These are phyloP conservation scores for Lentinus tigrinus DNA, from an alignment of 768 basidiomycete species.

Conservation along the genomic window DNA sequence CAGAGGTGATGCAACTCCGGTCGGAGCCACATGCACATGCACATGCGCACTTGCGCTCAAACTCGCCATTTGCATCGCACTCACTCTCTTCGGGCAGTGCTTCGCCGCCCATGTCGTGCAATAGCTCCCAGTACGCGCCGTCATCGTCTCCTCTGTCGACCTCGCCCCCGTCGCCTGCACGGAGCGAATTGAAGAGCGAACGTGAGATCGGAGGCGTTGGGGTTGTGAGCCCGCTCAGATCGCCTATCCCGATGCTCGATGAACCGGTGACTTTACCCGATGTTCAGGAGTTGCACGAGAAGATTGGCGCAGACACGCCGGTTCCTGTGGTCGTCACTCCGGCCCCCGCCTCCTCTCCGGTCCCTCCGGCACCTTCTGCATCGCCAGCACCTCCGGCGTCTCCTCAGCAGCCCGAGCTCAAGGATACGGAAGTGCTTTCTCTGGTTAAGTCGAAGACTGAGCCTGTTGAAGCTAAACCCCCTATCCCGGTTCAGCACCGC, in stretches of 20 bases:
- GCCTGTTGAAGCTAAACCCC: no score
- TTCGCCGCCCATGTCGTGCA: constrained; percentile 59
- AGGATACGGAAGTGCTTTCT: neutral
- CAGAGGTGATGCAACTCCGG: neutral
- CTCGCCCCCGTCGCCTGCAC: constrained; percentile 29
- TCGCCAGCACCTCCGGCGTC: neutral
- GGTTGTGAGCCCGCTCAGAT: constrained; percentile 11
- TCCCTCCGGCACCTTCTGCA: neutral
- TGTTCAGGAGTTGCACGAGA: neutral
- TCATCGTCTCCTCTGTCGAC: constrained; percentile 30
- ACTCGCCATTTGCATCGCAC: constrained; percentile 30
- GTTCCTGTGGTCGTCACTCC: neutral
- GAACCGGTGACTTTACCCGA: neutral
- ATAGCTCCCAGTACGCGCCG: constrained; percentile 41
- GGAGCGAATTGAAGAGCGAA: constrained; percentile 14
- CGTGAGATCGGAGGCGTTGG: neutral
- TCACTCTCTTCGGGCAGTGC: constrained; percentile 46
- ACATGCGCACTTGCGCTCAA: constrained; percentile 14
- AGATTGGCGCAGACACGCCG: neutral
- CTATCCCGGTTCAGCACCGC: no score
- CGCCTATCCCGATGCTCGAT: constrained; percentile 5
- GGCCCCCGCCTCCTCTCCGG: no score
- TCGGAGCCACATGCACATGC: constrained; percentile 4
- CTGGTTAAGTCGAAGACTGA: no score
- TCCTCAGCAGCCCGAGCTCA: neutral